These are phyloP conservation scores for Pharus latifolius DNA, from an alignment of 176 grass and related monocot species.

Conservation along the genomic window DNA sequence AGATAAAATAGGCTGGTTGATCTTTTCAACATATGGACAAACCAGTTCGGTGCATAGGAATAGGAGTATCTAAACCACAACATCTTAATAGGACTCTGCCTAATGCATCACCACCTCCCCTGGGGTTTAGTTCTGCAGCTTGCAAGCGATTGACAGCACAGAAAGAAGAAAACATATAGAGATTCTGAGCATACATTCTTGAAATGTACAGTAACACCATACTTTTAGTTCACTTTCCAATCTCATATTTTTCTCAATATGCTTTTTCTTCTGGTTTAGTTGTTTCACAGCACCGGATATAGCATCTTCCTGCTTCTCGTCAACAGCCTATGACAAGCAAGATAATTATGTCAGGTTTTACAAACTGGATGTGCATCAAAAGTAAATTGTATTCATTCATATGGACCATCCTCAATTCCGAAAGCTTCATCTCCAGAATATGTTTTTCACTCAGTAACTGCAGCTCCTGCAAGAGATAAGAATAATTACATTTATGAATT, in stretches of 20 bases:
- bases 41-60: too few species aligned
- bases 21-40: too few species aligned
- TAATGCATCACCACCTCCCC: too few species aligned
- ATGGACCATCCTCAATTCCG: conserved; percentile 77
- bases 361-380: neutral
- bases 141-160: neutral
- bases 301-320: conserved; percentile 86
- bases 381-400: conserved; percentile 9
- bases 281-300: conserved; percentile 80
- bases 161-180: neutral
- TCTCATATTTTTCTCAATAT: conserved; percentile 69
- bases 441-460: conserved; percentile 78
- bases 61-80: too few species aligned
- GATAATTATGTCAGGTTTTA: conserved; percentile 8
- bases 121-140: neutral
- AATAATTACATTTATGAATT: conserved; percentile 10
- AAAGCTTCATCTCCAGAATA: conserved; percentile 86
- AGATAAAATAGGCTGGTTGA: too few species aligned
- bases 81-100: too few species aligned
- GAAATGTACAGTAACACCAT: conserved; percentile 27
- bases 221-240: conserved; percentile 82
- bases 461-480: conserved; percentile 52
- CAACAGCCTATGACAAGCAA: conserved; percentile 55
- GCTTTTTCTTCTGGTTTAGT: conserved; percentile 67
- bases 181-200: conserved; percentile 39